phyloP scores from a whole-genome alignment of 2,329 filamentous ascomycete genomes.

The Xylariaceae sp. region DNA sequence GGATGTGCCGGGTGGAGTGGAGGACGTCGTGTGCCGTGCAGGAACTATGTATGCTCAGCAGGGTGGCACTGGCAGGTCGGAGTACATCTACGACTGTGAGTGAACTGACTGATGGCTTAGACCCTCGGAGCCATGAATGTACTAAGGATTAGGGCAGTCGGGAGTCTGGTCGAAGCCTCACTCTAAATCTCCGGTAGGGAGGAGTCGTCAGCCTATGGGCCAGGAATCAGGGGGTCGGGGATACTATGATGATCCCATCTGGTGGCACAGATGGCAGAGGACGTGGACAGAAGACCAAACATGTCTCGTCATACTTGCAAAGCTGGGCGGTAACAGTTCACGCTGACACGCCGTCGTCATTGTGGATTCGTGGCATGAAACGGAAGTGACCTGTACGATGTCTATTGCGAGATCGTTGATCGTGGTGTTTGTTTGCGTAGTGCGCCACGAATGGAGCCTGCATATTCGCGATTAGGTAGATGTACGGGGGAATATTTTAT shows the following conservation, averaged over 20 bases:
- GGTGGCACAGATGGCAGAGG: no score
- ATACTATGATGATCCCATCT: no score
- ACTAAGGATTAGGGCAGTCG: background rate
- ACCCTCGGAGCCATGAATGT: background rate
- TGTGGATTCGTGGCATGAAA: slow-evolving; percentile 1
- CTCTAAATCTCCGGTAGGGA: background rate
- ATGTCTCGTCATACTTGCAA: background rate
- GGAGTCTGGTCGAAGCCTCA: background rate
- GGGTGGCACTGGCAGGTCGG: background rate
- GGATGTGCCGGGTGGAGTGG: background rate
- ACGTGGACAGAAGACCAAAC: background rate
- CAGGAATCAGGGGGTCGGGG: no score
- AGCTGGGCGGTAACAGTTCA: background rate
- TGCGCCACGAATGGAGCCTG: background rate
- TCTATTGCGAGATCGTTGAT: slow-evolving; percentile 10
- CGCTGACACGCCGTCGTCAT: slow-evolving; percentile 1
- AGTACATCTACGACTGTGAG: no score
- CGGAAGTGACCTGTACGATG: slow-evolving; percentile 4
- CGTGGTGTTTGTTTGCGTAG: slow-evolving; percentile 10
- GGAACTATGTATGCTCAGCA: slow-evolving; percentile 12
- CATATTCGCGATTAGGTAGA: background rate
- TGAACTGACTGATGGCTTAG: no score
- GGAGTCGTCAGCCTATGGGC: no score
- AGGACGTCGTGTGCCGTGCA: slow-evolving; percentile 18
- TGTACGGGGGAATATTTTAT: no score